phyloP scores from a whole-genome alignment of 208 protist species.

The Trypanosoma conorhini region DNA sequence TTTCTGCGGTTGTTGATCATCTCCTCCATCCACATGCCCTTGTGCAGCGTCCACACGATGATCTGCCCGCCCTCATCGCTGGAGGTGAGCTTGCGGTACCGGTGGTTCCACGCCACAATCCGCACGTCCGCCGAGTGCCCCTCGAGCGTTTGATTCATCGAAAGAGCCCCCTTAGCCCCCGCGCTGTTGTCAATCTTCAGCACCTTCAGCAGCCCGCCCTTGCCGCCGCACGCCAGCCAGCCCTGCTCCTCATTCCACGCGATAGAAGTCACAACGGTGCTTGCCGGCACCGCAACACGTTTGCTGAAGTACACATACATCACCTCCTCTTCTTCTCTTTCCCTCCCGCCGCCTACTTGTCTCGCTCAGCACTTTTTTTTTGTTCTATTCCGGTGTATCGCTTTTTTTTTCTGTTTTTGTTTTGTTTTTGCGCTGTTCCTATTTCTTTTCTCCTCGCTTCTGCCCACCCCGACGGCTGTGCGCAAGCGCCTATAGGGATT shows the following conservation, averaged over 20 bases:
- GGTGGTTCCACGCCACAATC: conserved; percentile 95
- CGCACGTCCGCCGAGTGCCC: conserved; percentile 86
- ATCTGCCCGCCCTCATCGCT: conserved; percentile 94
- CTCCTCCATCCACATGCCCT: conserved; percentile 97
- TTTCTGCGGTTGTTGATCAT: conserved; percentile 98
- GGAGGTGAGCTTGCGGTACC: conserved; percentile 96
- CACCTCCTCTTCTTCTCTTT: neutral
- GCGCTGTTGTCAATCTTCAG: conserved; percentile 91
- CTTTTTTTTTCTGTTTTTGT: neutral
- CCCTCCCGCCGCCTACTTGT: neutral
- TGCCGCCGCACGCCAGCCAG: conserved; percentile 97
- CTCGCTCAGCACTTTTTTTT: neutral
- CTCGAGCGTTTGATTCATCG: conserved; percentile 96
- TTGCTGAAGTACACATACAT: conserved; percentile 97
- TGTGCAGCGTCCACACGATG: conserved; percentile 97
- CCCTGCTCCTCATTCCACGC: conserved; percentile 96
- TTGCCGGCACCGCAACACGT: conserved; percentile 96
- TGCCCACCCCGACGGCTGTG: conserved; percentile 15
- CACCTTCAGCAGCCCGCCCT: conserved; percentile 96
- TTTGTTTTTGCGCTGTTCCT: conserved; percentile 1
- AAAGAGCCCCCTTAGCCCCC: conserved; percentile 83
- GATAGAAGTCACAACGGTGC: conserved; percentile 79
- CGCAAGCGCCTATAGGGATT: neutral
- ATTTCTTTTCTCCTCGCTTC: neutral
- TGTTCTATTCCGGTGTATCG: conserved; percentile 7